A percentile compares a stretch with the other conserved stretches of the same genome.
Conservation (phyloP, 768 basidiomycete species). For the Lactarius akahatsu region DNA sequence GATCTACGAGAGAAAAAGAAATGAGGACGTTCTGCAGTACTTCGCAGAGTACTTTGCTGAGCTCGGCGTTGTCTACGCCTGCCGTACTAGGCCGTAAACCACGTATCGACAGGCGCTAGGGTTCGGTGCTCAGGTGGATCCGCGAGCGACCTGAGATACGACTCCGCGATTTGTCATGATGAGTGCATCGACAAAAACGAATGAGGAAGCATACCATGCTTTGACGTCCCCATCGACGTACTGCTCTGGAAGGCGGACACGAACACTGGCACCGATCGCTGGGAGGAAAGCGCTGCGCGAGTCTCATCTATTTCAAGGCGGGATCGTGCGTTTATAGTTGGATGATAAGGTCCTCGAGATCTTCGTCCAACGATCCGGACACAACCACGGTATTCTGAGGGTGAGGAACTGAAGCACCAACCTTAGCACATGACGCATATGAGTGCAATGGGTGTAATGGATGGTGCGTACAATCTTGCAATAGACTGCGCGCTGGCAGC, state of each 20-base stretch:
- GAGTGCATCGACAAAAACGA: constrained; percentile 47
- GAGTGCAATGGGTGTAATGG: too few relatives aligned
- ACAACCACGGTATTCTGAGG: constrained; percentile 61
- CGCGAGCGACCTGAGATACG: constrained; percentile 57
- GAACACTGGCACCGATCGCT: constrained; percentile 80
- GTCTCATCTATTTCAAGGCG: constrained; percentile 73
- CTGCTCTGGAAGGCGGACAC: constrained; percentile 80
- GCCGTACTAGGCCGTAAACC: constrained; percentile 46
- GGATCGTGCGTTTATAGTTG: constrained; percentile 72
- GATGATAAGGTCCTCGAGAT: constrained; percentile 60
- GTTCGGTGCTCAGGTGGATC: constrained; percentile 70
- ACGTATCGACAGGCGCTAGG: constrained; percentile 89
- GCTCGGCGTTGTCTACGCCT: constrained; percentile 73
- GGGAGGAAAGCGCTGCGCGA: constrained; percentile 71
- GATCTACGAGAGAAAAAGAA: constrained; percentile 66
- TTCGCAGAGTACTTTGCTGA: constrained; percentile 87
- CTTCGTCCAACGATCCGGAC: constrained; percentile 75
- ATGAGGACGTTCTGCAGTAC: constrained; percentile 81
- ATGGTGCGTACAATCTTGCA: constrained; percentile 78
- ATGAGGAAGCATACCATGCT: constrained; percentile 39
- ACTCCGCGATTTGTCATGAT: constrained; percentile 65
- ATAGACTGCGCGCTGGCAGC: too few relatives aligned
- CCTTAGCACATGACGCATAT: constrained; percentile 1
- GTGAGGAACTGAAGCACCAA: background rate
- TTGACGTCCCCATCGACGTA: constrained; percentile 75